These are phyloP conservation scores for Termitomyces titanicus DNA, from an alignment of 768 basidiomycete genomes.

Conservation along the genomic window DNA sequence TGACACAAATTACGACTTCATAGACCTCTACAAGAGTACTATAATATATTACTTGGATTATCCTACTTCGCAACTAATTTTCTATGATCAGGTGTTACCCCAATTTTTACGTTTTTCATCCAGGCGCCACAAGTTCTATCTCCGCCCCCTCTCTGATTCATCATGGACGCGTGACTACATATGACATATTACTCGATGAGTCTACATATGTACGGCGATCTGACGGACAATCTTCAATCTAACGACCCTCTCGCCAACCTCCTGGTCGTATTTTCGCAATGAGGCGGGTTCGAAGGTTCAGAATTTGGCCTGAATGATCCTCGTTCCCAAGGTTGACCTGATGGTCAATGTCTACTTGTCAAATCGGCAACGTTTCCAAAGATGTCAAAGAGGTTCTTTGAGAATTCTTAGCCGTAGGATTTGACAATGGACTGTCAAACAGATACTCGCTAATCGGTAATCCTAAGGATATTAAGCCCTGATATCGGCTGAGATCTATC, in stretches of 20 bases:
- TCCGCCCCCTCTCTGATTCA: slow-evolving; percentile 1
- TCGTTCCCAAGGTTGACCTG: slow-evolving; percentile 16
- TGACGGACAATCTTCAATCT: slow-evolving; percentile 18
- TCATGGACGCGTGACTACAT: neutral
- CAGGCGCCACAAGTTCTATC: slow-evolving; percentile 16
- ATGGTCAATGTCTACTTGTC: slow-evolving; percentile 14
- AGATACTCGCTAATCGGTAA: slow-evolving; percentile 32
- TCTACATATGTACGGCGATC: slow-evolving; percentile 27
- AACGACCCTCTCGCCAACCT: slow-evolving; percentile 17
- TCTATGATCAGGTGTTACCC: neutral
- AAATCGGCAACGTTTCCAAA: slow-evolving; percentile 22
- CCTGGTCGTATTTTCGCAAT: slow-evolving; percentile 18
- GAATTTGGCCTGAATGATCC: slow-evolving; percentile 10
- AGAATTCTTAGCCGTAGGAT: slow-evolving; percentile 15
- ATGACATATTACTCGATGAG: too few relatives aligned
- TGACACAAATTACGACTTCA: slow-evolving; percentile 7
- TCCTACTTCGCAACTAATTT: neutral
- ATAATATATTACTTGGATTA: slow-evolving; percentile 12
- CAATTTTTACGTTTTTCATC: neutral
- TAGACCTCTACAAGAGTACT: slow-evolving; percentile 4
- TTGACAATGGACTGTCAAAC: slow-evolving; percentile 21
- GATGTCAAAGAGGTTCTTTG: slow-evolving; percentile 27
- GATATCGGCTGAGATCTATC: slow-evolving; percentile 27
- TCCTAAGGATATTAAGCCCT: slow-evolving; percentile 16
- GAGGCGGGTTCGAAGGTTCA: slow-evolving; percentile 14